A percentile compares a stretch with the other conserved stretches of the same genome.
Evolutionary conservation across 495 filamentous ascomycete genomes (phyloP).

Genomic region (Lentithecium fluviatile): DNA sequence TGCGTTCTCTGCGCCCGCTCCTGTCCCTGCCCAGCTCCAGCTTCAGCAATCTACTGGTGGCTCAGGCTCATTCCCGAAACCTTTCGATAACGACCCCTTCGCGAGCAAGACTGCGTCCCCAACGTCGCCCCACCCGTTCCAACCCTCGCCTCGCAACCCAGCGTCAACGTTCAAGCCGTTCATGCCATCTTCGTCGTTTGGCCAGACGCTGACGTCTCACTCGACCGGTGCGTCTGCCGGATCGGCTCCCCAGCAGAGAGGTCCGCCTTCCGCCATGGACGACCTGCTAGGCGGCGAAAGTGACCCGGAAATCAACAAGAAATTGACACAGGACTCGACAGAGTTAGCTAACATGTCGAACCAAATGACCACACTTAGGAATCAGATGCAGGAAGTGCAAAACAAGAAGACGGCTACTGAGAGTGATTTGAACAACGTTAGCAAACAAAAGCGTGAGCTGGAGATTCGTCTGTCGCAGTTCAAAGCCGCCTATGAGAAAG

Average conservation of each 20-base stretch:
- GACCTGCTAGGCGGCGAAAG: conserved; percentile 86
- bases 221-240: conserved; percentile 70
- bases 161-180: conserved; percentile 78
- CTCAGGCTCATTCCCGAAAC: conserved; percentile 50
- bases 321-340: conserved; percentile 79
- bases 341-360: conserved; percentile 97
- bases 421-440: conserved; percentile 72
- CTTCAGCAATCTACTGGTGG: conserved; percentile 70
- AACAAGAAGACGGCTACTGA: conserved; percentile 73
- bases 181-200: conserved; percentile 85
- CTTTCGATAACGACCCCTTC: conserved; percentile 59
- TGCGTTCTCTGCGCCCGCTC: conserved; percentile 56
- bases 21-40: conserved; percentile 57
- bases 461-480: conserved; percentile 82
- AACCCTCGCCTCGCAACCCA: conserved; percentile 45
- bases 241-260: conserved; percentile 30
- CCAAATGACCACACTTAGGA: conserved; percentile 83
- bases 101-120: conserved; percentile 50
- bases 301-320: conserved; percentile 85
- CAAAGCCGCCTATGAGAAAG: conserved; percentile 84
- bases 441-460: conserved; percentile 84
- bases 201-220: conserved; percentile 75
- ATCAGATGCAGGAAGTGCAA: conserved; percentile 91
- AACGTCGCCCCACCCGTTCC: conserved; percentile 49
- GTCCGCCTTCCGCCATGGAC: conserved; percentile 62